These are phyloP conservation scores for Actinidia polygama DNA, from an alignment of 179 eudicot genomes.

Conservation along the genomic window DNA sequence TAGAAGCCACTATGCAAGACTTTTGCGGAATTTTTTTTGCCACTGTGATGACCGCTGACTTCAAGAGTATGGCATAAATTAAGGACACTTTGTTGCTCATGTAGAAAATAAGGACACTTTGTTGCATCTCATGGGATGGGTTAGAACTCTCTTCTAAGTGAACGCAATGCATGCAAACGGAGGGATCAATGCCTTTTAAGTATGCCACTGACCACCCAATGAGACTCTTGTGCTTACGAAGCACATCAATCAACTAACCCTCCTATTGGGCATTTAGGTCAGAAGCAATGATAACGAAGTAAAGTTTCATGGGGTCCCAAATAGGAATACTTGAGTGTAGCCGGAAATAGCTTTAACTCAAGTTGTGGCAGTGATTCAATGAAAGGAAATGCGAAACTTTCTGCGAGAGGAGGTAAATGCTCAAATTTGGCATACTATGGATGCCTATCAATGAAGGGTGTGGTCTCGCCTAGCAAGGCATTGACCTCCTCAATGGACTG, in stretches of 20 bases:
- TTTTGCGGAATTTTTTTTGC: no score
- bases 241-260: background rate
- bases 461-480: background rate
- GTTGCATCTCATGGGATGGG: no score
- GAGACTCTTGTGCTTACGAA: background rate
- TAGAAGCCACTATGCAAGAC: no score
- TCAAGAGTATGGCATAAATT: no score
- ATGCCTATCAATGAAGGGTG: background rate
- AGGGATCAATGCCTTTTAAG: background rate
- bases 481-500: background rate
- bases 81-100: no score
- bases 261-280: background rate
- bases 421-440: background rate
- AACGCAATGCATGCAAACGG: no score
- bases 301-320: background rate
- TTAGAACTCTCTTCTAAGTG: no score
- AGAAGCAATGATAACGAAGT: background rate
- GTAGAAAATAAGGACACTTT: no score
- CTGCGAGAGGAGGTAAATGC: background rate
- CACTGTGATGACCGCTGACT: no score
- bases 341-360: background rate
- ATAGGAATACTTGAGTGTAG: background rate
- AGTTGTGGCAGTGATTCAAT: background rate
- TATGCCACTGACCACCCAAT: background rate
- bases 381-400: background rate